Evolutionary conservation across 75 land plant genomes (phyloP).

Genomic region (Pinus tabuliformis): DNA sequence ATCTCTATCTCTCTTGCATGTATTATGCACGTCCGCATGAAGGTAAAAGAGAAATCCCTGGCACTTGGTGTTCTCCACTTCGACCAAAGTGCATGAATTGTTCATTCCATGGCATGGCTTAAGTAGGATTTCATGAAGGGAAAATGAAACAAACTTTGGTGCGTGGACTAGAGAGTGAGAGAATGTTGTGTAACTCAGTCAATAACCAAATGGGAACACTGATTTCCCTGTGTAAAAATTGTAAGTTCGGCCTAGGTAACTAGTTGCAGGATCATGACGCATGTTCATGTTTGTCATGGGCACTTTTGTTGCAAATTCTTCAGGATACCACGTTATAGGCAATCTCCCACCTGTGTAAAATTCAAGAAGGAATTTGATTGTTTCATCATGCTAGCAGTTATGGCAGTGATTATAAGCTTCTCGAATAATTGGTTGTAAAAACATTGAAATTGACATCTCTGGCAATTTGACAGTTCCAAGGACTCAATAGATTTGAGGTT

Average conservation of each 20-base stretch:
- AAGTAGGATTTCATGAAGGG: not conserved
- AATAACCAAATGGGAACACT: slow-evolving; percentile 75
- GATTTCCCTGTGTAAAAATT: slow-evolving; percentile 12
- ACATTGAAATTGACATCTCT: not conserved
- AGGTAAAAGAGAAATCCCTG: slow-evolving; percentile 29
- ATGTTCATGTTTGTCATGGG: slow-evolving; percentile 43
- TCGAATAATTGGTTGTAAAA: not conserved
- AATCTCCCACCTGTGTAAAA: too few relatives aligned
- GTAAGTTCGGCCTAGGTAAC: slow-evolving; percentile 92
- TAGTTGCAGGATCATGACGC: slow-evolving; percentile 70
- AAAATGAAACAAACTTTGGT: not conserved
- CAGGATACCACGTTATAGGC: too few relatives aligned
- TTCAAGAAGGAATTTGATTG: too few relatives aligned
- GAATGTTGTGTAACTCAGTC: slow-evolving; percentile 75
- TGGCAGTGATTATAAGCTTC: too few relatives aligned
- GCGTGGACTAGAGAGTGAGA: slow-evolving; percentile 52
- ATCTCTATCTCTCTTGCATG: slow-evolving; percentile 27
- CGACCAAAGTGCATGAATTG: not conserved
- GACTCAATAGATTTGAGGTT: too few relatives aligned
- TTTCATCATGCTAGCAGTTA: too few relatives aligned
- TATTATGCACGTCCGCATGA: slow-evolving; percentile 45
- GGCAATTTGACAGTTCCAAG: too few relatives aligned
- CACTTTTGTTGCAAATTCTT: too few relatives aligned
- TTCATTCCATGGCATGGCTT: not conserved
- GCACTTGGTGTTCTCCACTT: slow-evolving; percentile 19